Evolutionary conservation across 2,329 filamentous ascomycete genomes (phyloP).

Genomic region (Paecilomyces sp.): DNA sequence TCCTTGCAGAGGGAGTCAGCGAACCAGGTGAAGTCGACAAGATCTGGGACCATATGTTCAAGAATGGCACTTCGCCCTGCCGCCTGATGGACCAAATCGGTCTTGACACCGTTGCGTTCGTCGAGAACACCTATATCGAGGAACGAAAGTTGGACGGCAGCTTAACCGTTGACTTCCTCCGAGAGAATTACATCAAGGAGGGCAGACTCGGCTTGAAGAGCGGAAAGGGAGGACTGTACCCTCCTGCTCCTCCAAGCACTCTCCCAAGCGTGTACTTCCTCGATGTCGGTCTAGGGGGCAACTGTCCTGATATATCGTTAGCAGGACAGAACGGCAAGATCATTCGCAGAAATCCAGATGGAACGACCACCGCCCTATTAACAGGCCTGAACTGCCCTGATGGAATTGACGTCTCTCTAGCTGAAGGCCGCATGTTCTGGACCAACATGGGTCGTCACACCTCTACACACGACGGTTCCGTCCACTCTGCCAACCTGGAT

Average conservation of each 20-base stretch:
- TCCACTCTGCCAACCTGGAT: conserved; percentile 42
- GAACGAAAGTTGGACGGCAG: conserved; percentile 35
- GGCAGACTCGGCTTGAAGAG: conserved; percentile 29
- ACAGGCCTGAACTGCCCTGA: conserved; percentile 33
- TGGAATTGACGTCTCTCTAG: conserved; percentile 33
- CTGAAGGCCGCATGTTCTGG: conserved; percentile 40
- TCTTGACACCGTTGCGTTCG: conserved; percentile 47
- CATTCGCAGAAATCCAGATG: neutral
- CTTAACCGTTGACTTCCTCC: conserved; percentile 39
- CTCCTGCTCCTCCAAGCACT: conserved; percentile 13
- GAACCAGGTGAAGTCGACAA: conserved; percentile 42
- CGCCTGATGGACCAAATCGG: conserved; percentile 43
- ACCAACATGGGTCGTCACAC: conserved; percentile 40
- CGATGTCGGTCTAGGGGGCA: conserved; percentile 16
- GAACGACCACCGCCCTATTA: neutral
- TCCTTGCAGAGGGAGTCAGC: conserved; percentile 45
- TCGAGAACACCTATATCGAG: conserved; percentile 47
- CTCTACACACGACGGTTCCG: conserved; percentile 31
- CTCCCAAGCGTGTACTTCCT: conserved; percentile 10
- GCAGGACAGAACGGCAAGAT: conserved; percentile 4
- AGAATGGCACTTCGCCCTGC: conserved; percentile 21
- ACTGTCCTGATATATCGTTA: conserved; percentile 9
- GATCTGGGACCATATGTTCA: conserved; percentile 31
- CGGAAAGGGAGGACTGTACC: conserved; percentile 40
- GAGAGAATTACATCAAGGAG: conserved; percentile 38